phyloP scores from a whole-genome alignment of 2,329 filamentous ascomycete genomes.

The Tetracladium maxilliforme region DNA sequence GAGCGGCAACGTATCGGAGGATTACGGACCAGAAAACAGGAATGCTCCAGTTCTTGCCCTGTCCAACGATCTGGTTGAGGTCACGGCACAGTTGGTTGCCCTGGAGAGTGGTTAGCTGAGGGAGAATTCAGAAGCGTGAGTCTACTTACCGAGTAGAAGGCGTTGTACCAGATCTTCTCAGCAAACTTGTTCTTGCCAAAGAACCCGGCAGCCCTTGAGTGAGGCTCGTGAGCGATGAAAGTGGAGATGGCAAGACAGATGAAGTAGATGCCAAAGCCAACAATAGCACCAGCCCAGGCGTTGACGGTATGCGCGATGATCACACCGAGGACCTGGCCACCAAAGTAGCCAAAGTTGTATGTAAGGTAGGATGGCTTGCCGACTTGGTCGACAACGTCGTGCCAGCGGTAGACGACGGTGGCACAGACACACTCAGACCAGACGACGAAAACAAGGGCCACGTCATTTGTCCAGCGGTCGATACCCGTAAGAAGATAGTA shows the following conservation, averaged over 20 bases:
- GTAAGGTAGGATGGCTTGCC: slow-evolving; percentile 24
- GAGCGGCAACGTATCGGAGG: slow-evolving; percentile 31
- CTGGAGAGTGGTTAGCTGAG: too few relatives aligned
- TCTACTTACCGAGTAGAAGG: too few relatives aligned
- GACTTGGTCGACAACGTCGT: slow-evolving; percentile 26
- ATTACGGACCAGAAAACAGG: slow-evolving; percentile 36
- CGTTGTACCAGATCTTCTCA: slow-evolving; percentile 33
- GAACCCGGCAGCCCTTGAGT: slow-evolving; percentile 21
- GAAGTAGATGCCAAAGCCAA: slow-evolving; percentile 36
- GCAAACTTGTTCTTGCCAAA: slow-evolving; percentile 22
- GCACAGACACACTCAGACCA: slow-evolving; percentile 34
- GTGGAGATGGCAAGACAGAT: slow-evolving; percentile 21
- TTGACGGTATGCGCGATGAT: slow-evolving; percentile 29
- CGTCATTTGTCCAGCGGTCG: slow-evolving; percentile 40
- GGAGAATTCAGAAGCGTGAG: too few relatives aligned
- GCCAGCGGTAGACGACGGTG: slow-evolving; percentile 37
- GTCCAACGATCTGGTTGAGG: too few relatives aligned
- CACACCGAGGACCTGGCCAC: slow-evolving; percentile 34
- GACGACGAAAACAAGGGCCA: slow-evolving; percentile 37
- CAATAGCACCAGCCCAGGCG: slow-evolving; percentile 29
- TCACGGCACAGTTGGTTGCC: too few relatives aligned
- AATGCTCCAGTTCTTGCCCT: too few relatives aligned
- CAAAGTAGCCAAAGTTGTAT: slow-evolving; percentile 36
- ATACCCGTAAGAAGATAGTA: slow-evolving; percentile 38
- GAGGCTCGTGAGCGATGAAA: slow-evolving; percentile 25